phyloP scores from a whole-genome alignment of 2,329 filamentous ascomycete genomes.

The Nemania sp. region DNA sequence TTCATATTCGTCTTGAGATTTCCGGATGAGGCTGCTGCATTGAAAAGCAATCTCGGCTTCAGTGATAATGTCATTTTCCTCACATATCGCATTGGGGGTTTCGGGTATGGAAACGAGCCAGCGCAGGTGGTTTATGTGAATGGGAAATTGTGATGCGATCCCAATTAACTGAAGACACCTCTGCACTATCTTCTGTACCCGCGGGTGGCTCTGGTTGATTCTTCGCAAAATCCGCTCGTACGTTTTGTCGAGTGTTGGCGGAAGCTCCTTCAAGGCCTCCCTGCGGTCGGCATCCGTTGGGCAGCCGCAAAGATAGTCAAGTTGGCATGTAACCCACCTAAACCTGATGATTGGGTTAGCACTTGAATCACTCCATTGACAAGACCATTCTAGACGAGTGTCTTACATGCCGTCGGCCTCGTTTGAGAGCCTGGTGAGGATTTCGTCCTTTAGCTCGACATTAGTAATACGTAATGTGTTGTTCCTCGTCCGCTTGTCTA shows the following conservation, averaged over 20 bases:
- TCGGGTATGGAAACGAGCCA: slow-evolving; percentile 7
- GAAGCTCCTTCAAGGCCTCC: slow-evolving; percentile 24
- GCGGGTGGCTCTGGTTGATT: slow-evolving; percentile 8
- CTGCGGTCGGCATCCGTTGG: slow-evolving; percentile 21
- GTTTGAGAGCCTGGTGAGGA: slow-evolving; percentile 16
- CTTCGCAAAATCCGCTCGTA: slow-evolving; percentile 26
- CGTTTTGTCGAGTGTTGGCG: slow-evolving; percentile 23
- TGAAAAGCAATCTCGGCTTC: background rate
- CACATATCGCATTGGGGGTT: slow-evolving; percentile 5
- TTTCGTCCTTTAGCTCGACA: slow-evolving; percentile 21
- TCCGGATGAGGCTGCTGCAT: slow-evolving; percentile 29
- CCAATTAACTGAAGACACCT: slow-evolving; percentile 20
- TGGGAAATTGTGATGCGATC: background rate
- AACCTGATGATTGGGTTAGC: background rate
- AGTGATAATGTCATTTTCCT: background rate
- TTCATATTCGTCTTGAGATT: slow-evolving; percentile 11
- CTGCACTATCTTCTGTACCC: slow-evolving; percentile 10
- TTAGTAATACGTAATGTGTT: slow-evolving; percentile 15
- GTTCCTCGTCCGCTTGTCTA: slow-evolving; percentile 20
- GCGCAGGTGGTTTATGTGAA: background rate
- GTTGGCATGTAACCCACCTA: slow-evolving; percentile 26
- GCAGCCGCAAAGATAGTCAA: slow-evolving; percentile 24
- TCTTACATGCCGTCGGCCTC: slow-evolving; percentile 29
- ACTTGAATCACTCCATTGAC: background rate
- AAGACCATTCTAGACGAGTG: background rate